Conservation (phyloP, 495 filamentous ascomycete species). For the Talaromyces stipitatus region DNA sequence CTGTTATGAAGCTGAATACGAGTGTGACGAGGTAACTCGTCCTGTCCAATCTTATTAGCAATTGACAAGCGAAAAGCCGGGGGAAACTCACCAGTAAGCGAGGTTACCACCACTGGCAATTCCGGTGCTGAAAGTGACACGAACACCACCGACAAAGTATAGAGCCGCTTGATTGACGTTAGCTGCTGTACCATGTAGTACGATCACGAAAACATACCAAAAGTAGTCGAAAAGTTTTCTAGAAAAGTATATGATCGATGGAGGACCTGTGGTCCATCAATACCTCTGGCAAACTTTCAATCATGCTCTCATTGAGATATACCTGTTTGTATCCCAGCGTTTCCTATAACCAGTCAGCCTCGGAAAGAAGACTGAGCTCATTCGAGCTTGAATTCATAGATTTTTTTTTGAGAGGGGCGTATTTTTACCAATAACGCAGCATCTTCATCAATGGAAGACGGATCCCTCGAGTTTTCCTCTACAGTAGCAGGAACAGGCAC, state of each 20-base stretch:
- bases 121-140: conserved; percentile 48
- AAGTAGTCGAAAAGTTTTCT: conserved; percentile 49
- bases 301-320: conserved; percentile 11
- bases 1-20: conserved; percentile 50
- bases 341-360: conserved; percentile 17
- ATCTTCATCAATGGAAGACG: conserved; percentile 26
- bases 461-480: conserved; percentile 1
- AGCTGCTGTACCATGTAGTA: neutral
- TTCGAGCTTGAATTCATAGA: neutral
- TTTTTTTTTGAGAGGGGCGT: neutral
- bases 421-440: conserved; percentile 33
- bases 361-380: neutral
- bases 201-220: conserved; percentile 27
- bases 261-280: conserved; percentile 26
- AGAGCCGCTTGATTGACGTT: conserved; percentile 33
- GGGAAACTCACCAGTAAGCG: conserved; percentile 38
- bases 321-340: conserved; percentile 45
- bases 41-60: conserved; percentile 18
- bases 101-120: conserved; percentile 49
- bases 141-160: conserved; percentile 50
- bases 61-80: neutral
- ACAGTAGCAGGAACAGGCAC: neutral
- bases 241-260: conserved; percentile 42
- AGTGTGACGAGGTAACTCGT: conserved; percentile 49
- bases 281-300: neutral